Percentiles rank a stretch among this genome's conserved stretches.
These are phyloP conservation scores for Symmetrospora coprosmae DNA, from an alignment of 768 basidiomycete species.

Conservation along the genomic window DNA sequence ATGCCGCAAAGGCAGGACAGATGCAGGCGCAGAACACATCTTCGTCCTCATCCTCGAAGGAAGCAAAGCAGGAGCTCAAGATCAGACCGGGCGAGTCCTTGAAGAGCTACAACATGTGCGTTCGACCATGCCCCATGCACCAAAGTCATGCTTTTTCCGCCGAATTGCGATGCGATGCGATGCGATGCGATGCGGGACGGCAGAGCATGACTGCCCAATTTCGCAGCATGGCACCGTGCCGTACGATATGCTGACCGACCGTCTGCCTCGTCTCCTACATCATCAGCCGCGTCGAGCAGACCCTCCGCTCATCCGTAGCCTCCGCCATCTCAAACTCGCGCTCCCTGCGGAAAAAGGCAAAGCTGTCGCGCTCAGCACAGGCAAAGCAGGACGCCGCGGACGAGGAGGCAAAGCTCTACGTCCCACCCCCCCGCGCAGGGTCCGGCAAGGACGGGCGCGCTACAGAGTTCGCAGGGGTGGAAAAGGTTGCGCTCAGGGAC, in stretches of 20 bases:
- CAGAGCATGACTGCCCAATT: too few relatives aligned
- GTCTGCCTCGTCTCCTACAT: neutral
- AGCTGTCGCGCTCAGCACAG: slow-evolving; percentile 7
- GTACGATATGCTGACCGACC: neutral
- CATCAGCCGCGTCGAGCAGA: slow-evolving; percentile 14
- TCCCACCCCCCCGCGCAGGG: slow-evolving; percentile 2
- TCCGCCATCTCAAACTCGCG: slow-evolving; percentile 2
- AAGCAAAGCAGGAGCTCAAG: too few relatives aligned
- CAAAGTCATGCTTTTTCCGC: too few relatives aligned
- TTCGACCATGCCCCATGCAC: too few relatives aligned
- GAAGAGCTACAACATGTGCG: slow-evolving; percentile 14
- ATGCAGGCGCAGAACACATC: too few relatives aligned
- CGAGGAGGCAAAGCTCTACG: neutral
- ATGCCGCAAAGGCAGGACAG: neutral
- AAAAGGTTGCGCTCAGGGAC: slow-evolving; percentile 1
- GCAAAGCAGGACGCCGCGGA: neutral
- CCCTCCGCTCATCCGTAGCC: neutral
- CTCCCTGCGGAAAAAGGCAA: neutral
- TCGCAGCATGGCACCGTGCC: too few relatives aligned
- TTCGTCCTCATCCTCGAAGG: too few relatives aligned
- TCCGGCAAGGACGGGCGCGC: slow-evolving; percentile 11
- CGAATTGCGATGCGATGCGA: too few relatives aligned
- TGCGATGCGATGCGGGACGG: too few relatives aligned
- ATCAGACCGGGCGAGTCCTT: slow-evolving; percentile 16
- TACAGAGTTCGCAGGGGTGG: neutral